Conservation (phyloP, 2,329 filamentous ascomycete species). For the Pseudogymnoascus sp. region DNA sequence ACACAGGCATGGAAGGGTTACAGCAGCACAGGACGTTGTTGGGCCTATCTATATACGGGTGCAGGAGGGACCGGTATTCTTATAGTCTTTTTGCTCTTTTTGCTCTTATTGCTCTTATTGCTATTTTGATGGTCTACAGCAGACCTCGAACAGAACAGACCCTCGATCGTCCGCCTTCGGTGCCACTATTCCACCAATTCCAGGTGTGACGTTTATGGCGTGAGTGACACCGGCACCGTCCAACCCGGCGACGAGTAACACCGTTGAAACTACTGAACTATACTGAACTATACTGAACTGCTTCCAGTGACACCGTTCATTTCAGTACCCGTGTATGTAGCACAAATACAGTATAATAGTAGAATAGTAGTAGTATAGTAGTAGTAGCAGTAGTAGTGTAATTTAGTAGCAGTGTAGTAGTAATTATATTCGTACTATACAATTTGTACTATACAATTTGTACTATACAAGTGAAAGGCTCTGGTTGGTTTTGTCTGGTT, state of each 20-base stretch:
- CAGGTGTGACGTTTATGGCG: background rate
- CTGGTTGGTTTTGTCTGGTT: background rate
- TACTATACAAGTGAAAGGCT: background rate
- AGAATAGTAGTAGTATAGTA: background rate
- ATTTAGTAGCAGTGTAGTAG: background rate
- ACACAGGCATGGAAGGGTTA: background rate
- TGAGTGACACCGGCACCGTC: background rate
- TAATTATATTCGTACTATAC: background rate
- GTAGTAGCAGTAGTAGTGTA: background rate
- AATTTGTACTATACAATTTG: background rate
- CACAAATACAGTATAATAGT: background rate
- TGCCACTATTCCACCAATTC: background rate
- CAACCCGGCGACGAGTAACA: background rate
- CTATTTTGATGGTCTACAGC: background rate
- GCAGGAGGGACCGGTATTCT: background rate
- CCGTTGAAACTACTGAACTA: background rate
- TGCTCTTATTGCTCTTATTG: background rate
- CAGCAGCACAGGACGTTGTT: slow-evolving; percentile 5
- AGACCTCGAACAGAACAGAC: background rate
- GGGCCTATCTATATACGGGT: slow-evolving; percentile 2
- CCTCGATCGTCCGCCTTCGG: background rate
- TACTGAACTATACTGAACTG: too few relatives aligned
- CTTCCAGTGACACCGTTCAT: background rate
- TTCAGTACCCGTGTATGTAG: background rate
- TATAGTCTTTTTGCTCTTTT: background rate